phyloP scores from a whole-genome alignment of 768 basidiomycete species.

The Leucosporidium scottii region DNA sequence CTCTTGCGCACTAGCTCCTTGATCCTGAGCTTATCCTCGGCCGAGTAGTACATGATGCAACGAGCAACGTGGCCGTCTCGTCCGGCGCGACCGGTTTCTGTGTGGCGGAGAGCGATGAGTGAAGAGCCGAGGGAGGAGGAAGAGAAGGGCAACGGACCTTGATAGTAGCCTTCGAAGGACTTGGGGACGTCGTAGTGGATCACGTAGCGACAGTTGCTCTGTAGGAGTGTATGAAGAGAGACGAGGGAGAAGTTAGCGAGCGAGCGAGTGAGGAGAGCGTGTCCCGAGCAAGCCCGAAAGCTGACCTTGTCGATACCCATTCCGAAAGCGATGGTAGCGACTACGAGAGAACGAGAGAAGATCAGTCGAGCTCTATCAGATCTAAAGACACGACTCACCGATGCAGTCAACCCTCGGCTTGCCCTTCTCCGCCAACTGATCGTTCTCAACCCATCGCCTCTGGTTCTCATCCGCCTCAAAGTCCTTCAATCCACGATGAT shows the following conservation, averaged over 20 bases:
- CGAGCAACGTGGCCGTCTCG: conserved; percentile 69
- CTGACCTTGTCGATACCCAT: conserved; percentile 75
- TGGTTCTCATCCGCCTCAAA: conserved; percentile 48
- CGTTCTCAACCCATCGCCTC: conserved; percentile 53
- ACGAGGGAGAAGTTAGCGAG: no score
- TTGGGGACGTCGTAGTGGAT: conserved; percentile 77
- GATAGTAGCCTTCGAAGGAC: conserved; percentile 83
- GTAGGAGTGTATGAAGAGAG: neutral
- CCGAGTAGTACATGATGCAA: conserved; percentile 77
- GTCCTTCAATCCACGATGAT: conserved; percentile 43
- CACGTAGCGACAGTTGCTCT: conserved; percentile 64
- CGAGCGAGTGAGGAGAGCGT: neutral
- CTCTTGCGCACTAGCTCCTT: conserved; percentile 47
- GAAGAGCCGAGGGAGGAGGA: conserved; percentile 42
- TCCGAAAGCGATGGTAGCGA: conserved; percentile 73
- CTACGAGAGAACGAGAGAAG: neutral
- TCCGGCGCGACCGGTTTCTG: conserved; percentile 60
- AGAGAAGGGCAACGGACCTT: conserved; percentile 50
- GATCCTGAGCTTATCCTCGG: conserved; percentile 46
- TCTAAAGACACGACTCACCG: neutral
- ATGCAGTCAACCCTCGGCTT: conserved; percentile 36
- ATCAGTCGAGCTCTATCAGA: neutral
- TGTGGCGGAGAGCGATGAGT: neutral
- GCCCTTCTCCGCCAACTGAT: conserved; percentile 50
- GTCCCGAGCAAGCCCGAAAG: neutral